A percentile compares a stretch with the other conserved stretches of the same genome.
phyloP scores from a whole-genome alignment of 1,284 basidiomycete genomes.

The Cryptococcus sp. region DNA sequence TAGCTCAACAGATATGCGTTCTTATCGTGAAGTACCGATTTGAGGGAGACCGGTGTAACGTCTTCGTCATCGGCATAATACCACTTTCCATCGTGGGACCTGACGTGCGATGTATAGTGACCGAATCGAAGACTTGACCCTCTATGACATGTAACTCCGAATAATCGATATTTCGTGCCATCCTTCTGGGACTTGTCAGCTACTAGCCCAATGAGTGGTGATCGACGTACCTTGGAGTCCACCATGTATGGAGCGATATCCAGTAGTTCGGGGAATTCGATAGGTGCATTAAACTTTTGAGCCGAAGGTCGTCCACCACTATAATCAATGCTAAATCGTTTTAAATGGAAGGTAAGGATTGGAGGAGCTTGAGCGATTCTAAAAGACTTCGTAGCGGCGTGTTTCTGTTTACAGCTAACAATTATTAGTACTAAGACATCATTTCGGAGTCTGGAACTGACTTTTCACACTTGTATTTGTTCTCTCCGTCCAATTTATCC shows the following conservation, averaged over 20 bases:
- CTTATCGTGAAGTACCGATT: constrained; percentile 59
- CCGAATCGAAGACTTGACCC: constrained; percentile 91
- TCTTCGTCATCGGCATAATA: constrained; percentile 91
- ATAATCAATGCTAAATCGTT: constrained; percentile 65
- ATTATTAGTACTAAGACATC: neutral
- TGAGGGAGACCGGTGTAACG: constrained; percentile 51
- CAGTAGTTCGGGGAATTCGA: constrained; percentile 76
- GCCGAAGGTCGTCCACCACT: constrained; percentile 65
- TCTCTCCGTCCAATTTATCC: constrained; percentile 78
- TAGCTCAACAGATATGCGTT: constrained; percentile 95
- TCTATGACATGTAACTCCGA: constrained; percentile 88
- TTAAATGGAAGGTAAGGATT: constrained; percentile 93
- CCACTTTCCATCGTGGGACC: constrained; percentile 68
- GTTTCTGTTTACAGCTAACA: constrained; percentile 39
- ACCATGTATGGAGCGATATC: constrained; percentile 79
- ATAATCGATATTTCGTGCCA: constrained; percentile 79
- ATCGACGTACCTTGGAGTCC: constrained; percentile 54
- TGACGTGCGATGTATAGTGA: constrained; percentile 89
- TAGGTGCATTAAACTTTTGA: constrained; percentile 70
- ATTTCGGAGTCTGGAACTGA: constrained; percentile 47
- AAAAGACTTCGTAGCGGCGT: constrained; percentile 34
- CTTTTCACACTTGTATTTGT: constrained; percentile 99
- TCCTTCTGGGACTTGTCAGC: constrained; percentile 29
- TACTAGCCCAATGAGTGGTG: neutral
- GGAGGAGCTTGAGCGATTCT: constrained; percentile 82